These are phyloP conservation scores for Clausena lansium DNA, from an alignment of 345 rosid genomes.

Conservation along the genomic window DNA sequence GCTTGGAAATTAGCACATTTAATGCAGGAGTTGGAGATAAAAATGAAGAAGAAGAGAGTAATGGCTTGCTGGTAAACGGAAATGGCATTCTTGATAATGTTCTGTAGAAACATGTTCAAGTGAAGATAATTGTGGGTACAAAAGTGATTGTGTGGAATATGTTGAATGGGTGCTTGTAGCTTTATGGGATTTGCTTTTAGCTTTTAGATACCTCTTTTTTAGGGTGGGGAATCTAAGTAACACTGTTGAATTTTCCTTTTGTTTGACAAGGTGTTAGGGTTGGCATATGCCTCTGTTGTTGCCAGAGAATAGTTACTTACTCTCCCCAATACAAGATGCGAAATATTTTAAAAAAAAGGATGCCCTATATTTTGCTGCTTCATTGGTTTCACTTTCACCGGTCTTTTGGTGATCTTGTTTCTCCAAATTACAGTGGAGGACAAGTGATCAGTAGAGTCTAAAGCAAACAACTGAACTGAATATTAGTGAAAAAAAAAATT, in stretches of 20 bases:
- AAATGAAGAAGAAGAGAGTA: slow-evolving; percentile 37
- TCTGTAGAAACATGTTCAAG: slow-evolving; percentile 15
- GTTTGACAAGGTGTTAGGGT: no score
- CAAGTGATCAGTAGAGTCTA: no score
- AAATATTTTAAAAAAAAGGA: no score
- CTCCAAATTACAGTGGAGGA: no score
- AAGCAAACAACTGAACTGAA: no score
- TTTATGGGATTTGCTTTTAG: slow-evolving; percentile 19
- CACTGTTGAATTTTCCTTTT: neutral
- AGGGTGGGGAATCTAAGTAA: slow-evolving; percentile 9
- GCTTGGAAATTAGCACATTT: slow-evolving; percentile 39
- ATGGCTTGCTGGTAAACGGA: slow-evolving; percentile 38
- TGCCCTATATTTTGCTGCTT: no score
- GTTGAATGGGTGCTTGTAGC: slow-evolving; percentile 7
- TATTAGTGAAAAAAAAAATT: no score
- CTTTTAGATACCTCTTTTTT: slow-evolving; percentile 7
- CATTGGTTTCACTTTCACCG: no score
- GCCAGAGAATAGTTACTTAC: no score
- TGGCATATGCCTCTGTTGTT: no score
- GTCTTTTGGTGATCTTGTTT: no score
- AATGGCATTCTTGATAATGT: slow-evolving; percentile 28
- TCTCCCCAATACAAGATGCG: no score
- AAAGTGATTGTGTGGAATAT: slow-evolving; percentile 9
- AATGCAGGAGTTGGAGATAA: slow-evolving; percentile 4
- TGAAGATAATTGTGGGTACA: neutral